Conservation (phyloP, 805 yeast genomes). For the Sugiyamaella chiloensis region DNA sequence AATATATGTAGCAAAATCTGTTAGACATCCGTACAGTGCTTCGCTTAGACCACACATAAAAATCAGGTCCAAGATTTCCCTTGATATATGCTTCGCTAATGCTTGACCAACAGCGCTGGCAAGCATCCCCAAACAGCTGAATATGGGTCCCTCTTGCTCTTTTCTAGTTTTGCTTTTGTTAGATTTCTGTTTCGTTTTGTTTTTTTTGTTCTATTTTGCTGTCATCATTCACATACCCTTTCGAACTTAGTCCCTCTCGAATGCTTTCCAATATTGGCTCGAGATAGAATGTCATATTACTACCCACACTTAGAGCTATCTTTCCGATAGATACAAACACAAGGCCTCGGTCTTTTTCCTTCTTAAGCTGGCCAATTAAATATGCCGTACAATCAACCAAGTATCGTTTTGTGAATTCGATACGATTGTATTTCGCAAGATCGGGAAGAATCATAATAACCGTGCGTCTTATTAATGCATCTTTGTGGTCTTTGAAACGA, state of each 20-base stretch:
- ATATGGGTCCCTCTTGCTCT: conserved; percentile 79
- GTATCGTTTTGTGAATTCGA: conserved; percentile 71
- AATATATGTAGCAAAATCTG: conserved; percentile 62
- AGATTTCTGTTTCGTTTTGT: no score
- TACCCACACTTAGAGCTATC: conserved; percentile 71
- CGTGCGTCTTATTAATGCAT: conserved; percentile 72
- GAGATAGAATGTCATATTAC: conserved; percentile 80
- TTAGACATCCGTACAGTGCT: conserved; percentile 72
- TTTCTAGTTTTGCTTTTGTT: conserved; percentile 59
- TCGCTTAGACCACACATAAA: conserved; percentile 80
- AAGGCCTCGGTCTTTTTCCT: conserved; percentile 70
- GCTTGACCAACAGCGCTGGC: conserved; percentile 93
- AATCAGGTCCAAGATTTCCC: conserved; percentile 74
- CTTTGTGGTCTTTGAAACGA: conserved; percentile 71
- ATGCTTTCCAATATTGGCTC: conserved; percentile 84
- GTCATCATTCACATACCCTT: no score
- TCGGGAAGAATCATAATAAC: conserved; percentile 81
- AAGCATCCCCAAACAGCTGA: conserved; percentile 81
- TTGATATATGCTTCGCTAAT: conserved; percentile 79
- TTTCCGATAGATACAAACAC: conserved; percentile 81
- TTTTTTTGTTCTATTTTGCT: no score
- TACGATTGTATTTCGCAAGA: conserved; percentile 73
- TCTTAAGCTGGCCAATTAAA: conserved; percentile 73
- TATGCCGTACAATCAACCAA: conserved; percentile 75
- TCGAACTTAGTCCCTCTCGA: conserved; percentile 69